Evolutionary conservation across 805 yeast genomes (phyloP).

Genomic region (Jamesozyma piceae): DNA sequence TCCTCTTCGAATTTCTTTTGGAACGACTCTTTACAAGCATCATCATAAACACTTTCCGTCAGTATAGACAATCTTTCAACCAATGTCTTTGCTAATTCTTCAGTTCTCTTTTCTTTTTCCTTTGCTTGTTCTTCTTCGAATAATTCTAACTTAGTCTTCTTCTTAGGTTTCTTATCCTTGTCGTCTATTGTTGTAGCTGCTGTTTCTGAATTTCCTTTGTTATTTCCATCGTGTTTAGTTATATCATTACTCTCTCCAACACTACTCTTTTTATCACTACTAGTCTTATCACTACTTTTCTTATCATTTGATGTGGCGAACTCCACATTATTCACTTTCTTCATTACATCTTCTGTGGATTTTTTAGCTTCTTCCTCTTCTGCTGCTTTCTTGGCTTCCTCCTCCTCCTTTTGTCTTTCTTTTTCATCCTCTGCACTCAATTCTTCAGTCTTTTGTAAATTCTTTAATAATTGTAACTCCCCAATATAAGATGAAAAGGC

Average conservation of each 20-base stretch:
- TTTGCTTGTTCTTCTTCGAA: slow-evolving; percentile 68
- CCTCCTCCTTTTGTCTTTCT: slow-evolving; percentile 30
- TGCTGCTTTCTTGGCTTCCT: slow-evolving; percentile 28
- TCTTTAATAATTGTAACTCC: slow-evolving; percentile 69
- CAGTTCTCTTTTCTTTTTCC: slow-evolving; percentile 58
- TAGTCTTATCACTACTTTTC: not conserved
- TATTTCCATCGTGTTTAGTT: not conserved
- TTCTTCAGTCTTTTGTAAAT: slow-evolving; percentile 55
- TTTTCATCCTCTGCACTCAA: slow-evolving; percentile 39
- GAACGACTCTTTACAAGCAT: slow-evolving; percentile 55
- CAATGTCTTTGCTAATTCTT: slow-evolving; percentile 51
- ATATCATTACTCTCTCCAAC: not conserved
- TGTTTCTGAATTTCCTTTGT: not conserved
- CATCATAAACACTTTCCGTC: slow-evolving; percentile 55
- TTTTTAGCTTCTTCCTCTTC: slow-evolving; percentile 5
- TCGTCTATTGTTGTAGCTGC: not conserved
- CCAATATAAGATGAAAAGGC: slow-evolving; percentile 85
- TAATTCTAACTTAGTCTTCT: slow-evolving; percentile 41
- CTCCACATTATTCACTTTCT: not conserved
- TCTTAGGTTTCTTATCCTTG: slow-evolving; percentile 32
- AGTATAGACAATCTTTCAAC: slow-evolving; percentile 43
- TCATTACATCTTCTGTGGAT: not conserved
- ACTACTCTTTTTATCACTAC: not conserved
- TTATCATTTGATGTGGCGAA: not conserved
- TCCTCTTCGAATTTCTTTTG: slow-evolving; percentile 61